Evolutionary conservation across 768 basidiomycete genomes (phyloP).

Genomic region (Leccinum ochraceum): DNA sequence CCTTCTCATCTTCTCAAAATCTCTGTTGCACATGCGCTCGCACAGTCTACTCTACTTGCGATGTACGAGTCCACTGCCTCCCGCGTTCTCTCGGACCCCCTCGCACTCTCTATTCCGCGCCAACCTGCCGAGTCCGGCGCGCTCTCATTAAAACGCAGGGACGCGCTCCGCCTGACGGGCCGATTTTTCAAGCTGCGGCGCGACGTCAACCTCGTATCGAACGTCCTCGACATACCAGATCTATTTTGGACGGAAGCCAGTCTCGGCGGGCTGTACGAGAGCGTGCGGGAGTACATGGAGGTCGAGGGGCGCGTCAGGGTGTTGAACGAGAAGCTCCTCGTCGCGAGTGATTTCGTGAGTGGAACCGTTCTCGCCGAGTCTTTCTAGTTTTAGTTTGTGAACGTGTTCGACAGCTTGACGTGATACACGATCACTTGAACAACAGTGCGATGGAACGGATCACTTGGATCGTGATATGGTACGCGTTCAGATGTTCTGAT

Average conservation of each 20-base stretch:
- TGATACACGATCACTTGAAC: conserved; percentile 92
- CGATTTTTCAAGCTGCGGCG: conserved; percentile 83
- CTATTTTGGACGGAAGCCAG: conserved; percentile 96
- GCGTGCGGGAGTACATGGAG: conserved; percentile 94
- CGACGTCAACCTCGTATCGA: conserved; percentile 89
- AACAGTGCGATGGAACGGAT: conserved; percentile 88
- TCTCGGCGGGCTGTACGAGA: conserved; percentile 85
- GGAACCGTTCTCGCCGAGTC: background rate
- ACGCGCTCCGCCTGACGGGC: conserved; percentile 87
- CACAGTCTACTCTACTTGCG: conserved; percentile 90
- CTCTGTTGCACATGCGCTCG: conserved; percentile 92
- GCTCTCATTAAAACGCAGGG: conserved; percentile 71
- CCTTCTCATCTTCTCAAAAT: conserved; percentile 88
- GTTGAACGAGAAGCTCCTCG: conserved; percentile 84
- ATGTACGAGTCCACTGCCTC: conserved; percentile 82
- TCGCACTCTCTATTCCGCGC: conserved; percentile 78
- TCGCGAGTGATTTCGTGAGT: conserved; percentile 86
- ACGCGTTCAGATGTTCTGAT: conserved; percentile 39
- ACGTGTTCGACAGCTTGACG: conserved; percentile 62
- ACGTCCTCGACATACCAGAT: conserved; percentile 91
- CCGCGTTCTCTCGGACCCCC: conserved; percentile 73
- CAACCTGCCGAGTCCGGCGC: conserved; percentile 79
- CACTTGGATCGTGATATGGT: conserved; percentile 79
- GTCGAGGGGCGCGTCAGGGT: conserved; percentile 80
- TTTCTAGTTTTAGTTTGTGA: background rate